Percentiles rank a stretch among this genome's conserved stretches.
Conservation (phyloP, 2,329 filamentous ascomycete genomes). For the Aspergillus texensis region DNA sequence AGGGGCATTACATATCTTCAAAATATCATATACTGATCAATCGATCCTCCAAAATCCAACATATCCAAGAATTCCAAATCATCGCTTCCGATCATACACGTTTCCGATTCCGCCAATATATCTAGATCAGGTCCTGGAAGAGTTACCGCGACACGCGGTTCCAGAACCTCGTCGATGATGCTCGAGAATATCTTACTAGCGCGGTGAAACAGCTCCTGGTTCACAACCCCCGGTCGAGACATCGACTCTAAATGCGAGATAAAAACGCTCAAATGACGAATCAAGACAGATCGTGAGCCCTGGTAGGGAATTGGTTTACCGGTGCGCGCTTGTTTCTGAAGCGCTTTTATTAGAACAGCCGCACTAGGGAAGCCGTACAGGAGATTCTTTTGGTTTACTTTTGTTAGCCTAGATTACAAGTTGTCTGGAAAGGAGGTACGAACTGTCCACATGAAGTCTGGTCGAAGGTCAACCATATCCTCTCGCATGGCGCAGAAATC, state of each 20-base stretch:
- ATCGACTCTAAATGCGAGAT: slow-evolving; percentile 43
- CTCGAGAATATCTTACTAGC: slow-evolving; percentile 24
- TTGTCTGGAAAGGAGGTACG: not conserved
- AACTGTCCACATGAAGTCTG: slow-evolving; percentile 27
- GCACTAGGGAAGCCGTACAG: slow-evolving; percentile 32
- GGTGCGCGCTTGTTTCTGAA: slow-evolving; percentile 27
- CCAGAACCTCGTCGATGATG: slow-evolving; percentile 32
- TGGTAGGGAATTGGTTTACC: slow-evolving; percentile 32
- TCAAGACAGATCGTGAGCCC: slow-evolving; percentile 38
- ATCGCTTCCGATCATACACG: slow-evolving; percentile 18
- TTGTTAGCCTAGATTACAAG: not conserved
- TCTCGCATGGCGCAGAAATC: slow-evolving; percentile 25
- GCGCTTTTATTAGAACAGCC: slow-evolving; percentile 27
- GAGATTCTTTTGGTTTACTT: slow-evolving; percentile 17
- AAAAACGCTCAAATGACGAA: slow-evolving; percentile 44
- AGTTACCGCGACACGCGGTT: slow-evolving; percentile 15
- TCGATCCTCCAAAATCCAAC: slow-evolving; percentile 23
- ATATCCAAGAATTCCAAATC: slow-evolving; percentile 26
- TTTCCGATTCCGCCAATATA: slow-evolving; percentile 1
- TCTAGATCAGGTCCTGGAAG: not conserved
- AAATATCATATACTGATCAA: slow-evolving; percentile 26
- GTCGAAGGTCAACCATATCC: slow-evolving; percentile 25
- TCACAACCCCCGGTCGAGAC: slow-evolving; percentile 35
- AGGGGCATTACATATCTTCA: not conserved
- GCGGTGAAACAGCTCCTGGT: slow-evolving; percentile 25